Evolutionary conservation across 768 basidiomycete species (phyloP).

Genomic region (Boletus patriciae): DNA sequence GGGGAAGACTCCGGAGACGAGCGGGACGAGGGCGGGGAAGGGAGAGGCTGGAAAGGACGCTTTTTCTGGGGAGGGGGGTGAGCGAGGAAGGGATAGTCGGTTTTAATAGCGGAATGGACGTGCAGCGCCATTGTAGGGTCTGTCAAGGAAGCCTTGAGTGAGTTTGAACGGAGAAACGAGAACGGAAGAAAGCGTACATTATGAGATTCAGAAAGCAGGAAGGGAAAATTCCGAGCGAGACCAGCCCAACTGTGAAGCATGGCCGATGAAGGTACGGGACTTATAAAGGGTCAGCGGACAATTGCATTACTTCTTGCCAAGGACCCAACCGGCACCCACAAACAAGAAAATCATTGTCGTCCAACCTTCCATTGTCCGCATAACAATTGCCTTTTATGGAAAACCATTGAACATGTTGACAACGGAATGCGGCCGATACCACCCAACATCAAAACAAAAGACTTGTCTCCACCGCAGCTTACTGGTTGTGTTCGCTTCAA

Average conservation of each 20-base stretch:
- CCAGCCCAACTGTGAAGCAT: slow-evolving; percentile 18
- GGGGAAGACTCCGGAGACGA: slow-evolving; percentile 1
- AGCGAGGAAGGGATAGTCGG: slow-evolving; percentile 44
- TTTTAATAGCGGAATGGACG: slow-evolving; percentile 13
- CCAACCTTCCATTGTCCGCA: slow-evolving; percentile 16
- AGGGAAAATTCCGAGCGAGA: slow-evolving; percentile 9
- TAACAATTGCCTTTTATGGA: slow-evolving; percentile 27
- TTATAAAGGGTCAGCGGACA: slow-evolving; percentile 25
- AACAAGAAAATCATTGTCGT: slow-evolving; percentile 11
- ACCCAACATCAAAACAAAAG: neutral
- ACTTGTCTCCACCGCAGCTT: neutral
- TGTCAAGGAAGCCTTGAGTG: neutral
- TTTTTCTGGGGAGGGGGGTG: slow-evolving; percentile 41
- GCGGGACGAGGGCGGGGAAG: slow-evolving; percentile 13
- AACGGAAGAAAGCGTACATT: slow-evolving; percentile 2
- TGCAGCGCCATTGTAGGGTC: slow-evolving; percentile 15
- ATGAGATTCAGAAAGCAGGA: neutral
- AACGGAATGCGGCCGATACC: no score
- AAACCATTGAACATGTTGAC: neutral
- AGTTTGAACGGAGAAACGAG: slow-evolving; percentile 3
- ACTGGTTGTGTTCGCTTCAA: neutral
- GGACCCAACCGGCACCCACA: slow-evolving; percentile 12
- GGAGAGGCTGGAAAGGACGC: slow-evolving; percentile 34
- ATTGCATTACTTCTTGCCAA: slow-evolving; percentile 12
- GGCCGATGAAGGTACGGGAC: neutral